Base-by-base conservation (phyloP, 495 filamentous ascomycete genomes). In the Cenococcum geophilum region DNA sequence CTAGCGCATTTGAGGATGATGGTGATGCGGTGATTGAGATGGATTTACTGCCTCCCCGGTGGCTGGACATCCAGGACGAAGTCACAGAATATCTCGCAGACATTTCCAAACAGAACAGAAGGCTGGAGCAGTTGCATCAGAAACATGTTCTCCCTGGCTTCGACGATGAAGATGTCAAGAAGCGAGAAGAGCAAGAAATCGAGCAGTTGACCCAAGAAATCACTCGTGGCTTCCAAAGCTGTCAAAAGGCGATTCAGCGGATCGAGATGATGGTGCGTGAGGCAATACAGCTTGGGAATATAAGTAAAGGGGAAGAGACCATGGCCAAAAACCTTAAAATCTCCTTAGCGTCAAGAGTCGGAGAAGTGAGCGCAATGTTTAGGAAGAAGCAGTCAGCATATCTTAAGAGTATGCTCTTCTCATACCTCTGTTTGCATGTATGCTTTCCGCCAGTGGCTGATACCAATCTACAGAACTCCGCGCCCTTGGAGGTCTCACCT, bases 261-360 rank as follows among this genome's bases (percentile, higher is more conserved):
- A 87, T 98, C 54, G 92, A 95, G 68, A 76, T 78, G 65, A 88
- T 97, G 86, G 86, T 93, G 23, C 79, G 81, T 47, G 89, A 93
- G 64, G 78, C 85, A 16, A 87, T 84, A 69, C 78, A 82, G 58
- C 76, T 81, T 58, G 86, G 87, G 12, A 76, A 80, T 51, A 83
- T 93, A 58, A 91, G 79, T 61, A 83, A 78, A 63, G 88, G 86
- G 35, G 93, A 97, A 71, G 92, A 93, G 76, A 89, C 84, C 6
- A 97, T 98, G 91, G 92, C 91, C 40, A 88, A 83, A 76, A 98
- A 98, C 73, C 89, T 97, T 61, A 89, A 96, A 73, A 89, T 96
- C 49, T 89, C 86, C 43, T 81, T 98, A 47, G 93, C 93, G 1
- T 77, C 87, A 9, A 77, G 89, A 58, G 91, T 97, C 0, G 91